Evolutionary conservation across 2,329 filamentous ascomycete genomes (phyloP), one percentile per base, ranked within the genome.

Genomic region (Aspergillus udagawae): DNA sequence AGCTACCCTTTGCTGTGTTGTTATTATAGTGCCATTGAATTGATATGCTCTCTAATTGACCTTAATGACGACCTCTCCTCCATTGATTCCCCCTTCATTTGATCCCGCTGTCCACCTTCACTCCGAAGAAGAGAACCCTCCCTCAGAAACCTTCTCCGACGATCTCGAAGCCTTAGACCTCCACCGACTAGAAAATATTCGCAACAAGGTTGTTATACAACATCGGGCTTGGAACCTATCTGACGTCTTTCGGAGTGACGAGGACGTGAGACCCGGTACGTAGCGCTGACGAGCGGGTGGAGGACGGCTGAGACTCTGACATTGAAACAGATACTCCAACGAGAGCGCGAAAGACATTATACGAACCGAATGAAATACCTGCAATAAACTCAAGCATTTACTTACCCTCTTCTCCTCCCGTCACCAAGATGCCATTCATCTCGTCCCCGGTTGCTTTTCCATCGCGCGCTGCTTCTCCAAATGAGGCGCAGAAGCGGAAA

Each of bases 21-120:
- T 35, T 38, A 38, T 3, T 17, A 17, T 17, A 38, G 5, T 35
- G 44, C 48, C 55, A 23, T 42, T 41, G 28, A 62, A 60, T 48
- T 44, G 55, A 60, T 57, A 65, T 63, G 57, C 58, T 45, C 28
- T 58, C 28, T 62, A 55, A 66, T 47, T 25, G 35, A 55, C 65
- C 63, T 71, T 64, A 58, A 72, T 73, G 72, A 67, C 65, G 62
- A 63, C 66, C 27, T 74, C 72, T 20, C 70, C 73, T 42, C 68
- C 72, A 45, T 62, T 64, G 29, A 67, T 77, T 35, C 75, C 77
- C 3, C 75, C 79, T 3, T 81, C 80, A 4, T 82, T 82, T 56
- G 80, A 83, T 59, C 80, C 80, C 47, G 78, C 79, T 45, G 60
- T 82, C 29, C 70, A 79, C 58, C 71, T 80, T 25, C 75, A 80